phyloP scores from a whole-genome alignment of 768 basidiomycete species.

The Lentinula raphanica region DNA sequence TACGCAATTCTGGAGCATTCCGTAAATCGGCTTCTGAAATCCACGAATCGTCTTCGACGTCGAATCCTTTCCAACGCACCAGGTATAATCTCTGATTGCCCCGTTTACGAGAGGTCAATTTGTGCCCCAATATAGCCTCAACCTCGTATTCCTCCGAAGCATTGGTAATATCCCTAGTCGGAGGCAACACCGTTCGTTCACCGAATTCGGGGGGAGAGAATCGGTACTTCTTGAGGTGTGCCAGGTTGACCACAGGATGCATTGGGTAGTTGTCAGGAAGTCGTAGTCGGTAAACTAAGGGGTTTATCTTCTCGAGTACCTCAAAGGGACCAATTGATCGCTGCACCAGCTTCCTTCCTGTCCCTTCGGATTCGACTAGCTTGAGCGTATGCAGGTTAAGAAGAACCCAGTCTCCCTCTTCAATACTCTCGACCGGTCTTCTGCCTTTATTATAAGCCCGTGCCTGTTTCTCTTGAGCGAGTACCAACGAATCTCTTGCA shows the following conservation, averaged over 20 bases:
- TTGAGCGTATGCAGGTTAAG: conserved; percentile 24
- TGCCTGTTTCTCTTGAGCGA: conserved; percentile 19
- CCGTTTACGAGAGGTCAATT: neutral
- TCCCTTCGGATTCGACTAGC: conserved; percentile 14
- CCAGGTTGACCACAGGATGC: conserved; percentile 20
- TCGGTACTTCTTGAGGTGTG: conserved; percentile 18
- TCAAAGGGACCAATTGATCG: conserved; percentile 20
- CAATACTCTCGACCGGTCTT: conserved; percentile 10
- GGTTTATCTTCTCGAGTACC: conserved; percentile 20
- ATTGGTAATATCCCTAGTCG: neutral
- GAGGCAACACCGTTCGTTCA: neutral
- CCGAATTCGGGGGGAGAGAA: neutral
- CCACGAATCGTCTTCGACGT: conserved; percentile 7
- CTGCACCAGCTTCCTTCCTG: conserved; percentile 20
- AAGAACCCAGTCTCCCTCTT: conserved; percentile 16
- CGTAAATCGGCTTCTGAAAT: neutral
- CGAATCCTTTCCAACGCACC: conserved; percentile 7
- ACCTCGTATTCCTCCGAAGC: conserved; percentile 7
- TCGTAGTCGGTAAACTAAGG: conserved; percentile 16
- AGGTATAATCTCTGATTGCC: neutral
- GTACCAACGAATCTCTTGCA: conserved; percentile 13
- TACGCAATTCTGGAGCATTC: conserved; percentile 7
- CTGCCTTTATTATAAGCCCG: conserved; percentile 16
- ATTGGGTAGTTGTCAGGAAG: conserved; percentile 21
- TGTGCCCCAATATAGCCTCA: conserved; percentile 5